phyloP scores from a whole-genome alignment of 2,329 filamentous ascomycete species.

The Neurospora sp. region DNA sequence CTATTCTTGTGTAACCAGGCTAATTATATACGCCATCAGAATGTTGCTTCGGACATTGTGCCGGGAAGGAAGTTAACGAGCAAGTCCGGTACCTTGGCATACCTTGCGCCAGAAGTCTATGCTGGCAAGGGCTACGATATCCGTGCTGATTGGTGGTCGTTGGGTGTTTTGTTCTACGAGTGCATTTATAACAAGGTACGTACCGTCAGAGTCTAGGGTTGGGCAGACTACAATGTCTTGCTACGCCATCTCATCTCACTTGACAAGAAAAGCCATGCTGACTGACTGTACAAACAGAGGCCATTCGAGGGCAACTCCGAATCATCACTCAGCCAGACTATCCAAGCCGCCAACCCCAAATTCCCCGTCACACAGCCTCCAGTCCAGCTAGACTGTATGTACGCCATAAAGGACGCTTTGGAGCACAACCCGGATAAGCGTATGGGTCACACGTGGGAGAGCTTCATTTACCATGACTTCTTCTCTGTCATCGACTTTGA shows the following conservation, averaged over 20 bases:
- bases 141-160: conserved; percentile 96
- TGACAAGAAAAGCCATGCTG: conserved; percentile 17
- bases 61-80: conserved; percentile 77
- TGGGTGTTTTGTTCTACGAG: conserved; percentile 97
- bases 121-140: conserved; percentile 78
- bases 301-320: conserved; percentile 90
- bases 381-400: conserved; percentile 78
- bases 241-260: neutral
- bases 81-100: conserved; percentile 93
- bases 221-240: neutral
- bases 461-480: conserved; percentile 81
- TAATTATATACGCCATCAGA: conserved; percentile 43
- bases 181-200: conserved; percentile 97
- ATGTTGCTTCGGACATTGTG: conserved; percentile 89
- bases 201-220: conserved; percentile 2
- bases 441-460: conserved; percentile 78
- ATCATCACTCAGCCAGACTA: conserved; percentile 66
- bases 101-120: conserved; percentile 93
- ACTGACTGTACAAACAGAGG: conserved; percentile 44
- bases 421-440: conserved; percentile 71
- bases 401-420: conserved; percentile 75
- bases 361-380: conserved; percentile 90
- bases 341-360: conserved; percentile 71
- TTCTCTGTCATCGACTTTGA: conserved; percentile 80
- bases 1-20: neutral